Conservation (phyloP, 2,329 filamentous ascomycete species). For the Phyllosticta citrichinensis region DNA sequence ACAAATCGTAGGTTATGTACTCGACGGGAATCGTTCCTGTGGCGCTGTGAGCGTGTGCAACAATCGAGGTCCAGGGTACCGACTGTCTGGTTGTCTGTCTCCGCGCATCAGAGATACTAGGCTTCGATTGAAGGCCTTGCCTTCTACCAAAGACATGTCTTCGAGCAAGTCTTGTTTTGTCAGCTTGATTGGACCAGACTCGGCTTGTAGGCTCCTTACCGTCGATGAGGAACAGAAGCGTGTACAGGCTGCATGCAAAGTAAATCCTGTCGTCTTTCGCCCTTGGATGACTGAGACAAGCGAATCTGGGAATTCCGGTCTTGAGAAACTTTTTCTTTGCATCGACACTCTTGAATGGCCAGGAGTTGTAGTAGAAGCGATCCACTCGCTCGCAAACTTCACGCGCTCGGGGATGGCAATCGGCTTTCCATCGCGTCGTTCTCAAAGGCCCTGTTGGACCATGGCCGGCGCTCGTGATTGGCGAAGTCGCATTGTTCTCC, state of each 20-base stretch:
- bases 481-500: not conserved
- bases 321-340: constrained; percentile 23
- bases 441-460: not conserved
- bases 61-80: constrained; percentile 24
- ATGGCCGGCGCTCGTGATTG: not conserved
- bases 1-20: constrained; percentile 25
- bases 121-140: constrained; percentile 27
- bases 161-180: constrained; percentile 31
- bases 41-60: constrained; percentile 16
- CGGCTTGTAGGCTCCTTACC: constrained; percentile 19
- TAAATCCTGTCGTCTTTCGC: constrained; percentile 30
- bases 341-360: constrained; percentile 27
- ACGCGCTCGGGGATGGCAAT: not conserved
- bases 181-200: not conserved
- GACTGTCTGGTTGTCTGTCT: constrained; percentile 21
- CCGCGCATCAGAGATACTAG: constrained; percentile 29
- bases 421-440: not conserved
- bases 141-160: constrained; percentile 32
- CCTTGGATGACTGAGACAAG: constrained; percentile 30
- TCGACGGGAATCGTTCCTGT: not conserved
- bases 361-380: constrained; percentile 27
- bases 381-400: not conserved
- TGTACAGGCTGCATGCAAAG: constrained; percentile 29
- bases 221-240: constrained; percentile 35
- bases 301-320: constrained; percentile 27